Evolutionary conservation across 768 basidiomycete genomes (phyloP).

Genomic region (Serpula lacrymans): DNA sequence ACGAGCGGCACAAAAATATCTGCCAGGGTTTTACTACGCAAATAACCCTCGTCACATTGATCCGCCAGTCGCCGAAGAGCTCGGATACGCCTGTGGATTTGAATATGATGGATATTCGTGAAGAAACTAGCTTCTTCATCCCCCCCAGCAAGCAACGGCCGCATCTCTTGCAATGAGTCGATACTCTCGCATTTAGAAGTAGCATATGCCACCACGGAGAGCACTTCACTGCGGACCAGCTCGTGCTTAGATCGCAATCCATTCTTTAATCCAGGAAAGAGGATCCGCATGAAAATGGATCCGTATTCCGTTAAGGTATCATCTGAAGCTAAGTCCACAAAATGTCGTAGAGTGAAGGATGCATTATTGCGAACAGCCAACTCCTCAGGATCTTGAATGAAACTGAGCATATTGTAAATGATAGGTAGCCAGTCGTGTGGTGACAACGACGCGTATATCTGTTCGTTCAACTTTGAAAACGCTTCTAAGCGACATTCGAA

Average conservation of each 20-base stretch:
- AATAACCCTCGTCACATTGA: slow-evolving; percentile 57
- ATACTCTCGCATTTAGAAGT: slow-evolving; percentile 63
- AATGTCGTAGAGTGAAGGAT: slow-evolving; percentile 69
- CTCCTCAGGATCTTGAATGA: slow-evolving; percentile 87
- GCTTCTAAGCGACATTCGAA: slow-evolving; percentile 82
- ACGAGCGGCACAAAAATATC: slow-evolving; percentile 89
- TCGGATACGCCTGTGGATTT: slow-evolving; percentile 83
- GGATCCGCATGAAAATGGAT: slow-evolving; percentile 53
- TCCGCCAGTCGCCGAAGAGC: slow-evolving; percentile 85
- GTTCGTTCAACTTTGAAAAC: slow-evolving; percentile 74
- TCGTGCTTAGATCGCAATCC: slow-evolving; percentile 78
- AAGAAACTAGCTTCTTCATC: slow-evolving; percentile 97
- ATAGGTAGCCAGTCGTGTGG: slow-evolving; percentile 74
- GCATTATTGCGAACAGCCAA: slow-evolving; percentile 83
- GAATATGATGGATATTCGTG: slow-evolving; percentile 92
- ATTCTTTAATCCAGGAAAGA: slow-evolving; percentile 79
- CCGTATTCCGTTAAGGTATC: slow-evolving; percentile 43
- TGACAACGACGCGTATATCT: slow-evolving; percentile 45
- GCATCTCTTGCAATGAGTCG: slow-evolving; percentile 71
- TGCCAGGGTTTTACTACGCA: slow-evolving; percentile 67
- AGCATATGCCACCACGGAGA: slow-evolving; percentile 74
- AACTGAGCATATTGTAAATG: slow-evolving; percentile 78
- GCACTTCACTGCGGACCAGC: slow-evolving; percentile 79
- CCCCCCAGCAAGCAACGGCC: slow-evolving; percentile 73
- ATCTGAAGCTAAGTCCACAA: slow-evolving; percentile 58